phyloP scores from a whole-genome alignment of 2,329 filamentous ascomycete species.

The Xylaria digitata region DNA sequence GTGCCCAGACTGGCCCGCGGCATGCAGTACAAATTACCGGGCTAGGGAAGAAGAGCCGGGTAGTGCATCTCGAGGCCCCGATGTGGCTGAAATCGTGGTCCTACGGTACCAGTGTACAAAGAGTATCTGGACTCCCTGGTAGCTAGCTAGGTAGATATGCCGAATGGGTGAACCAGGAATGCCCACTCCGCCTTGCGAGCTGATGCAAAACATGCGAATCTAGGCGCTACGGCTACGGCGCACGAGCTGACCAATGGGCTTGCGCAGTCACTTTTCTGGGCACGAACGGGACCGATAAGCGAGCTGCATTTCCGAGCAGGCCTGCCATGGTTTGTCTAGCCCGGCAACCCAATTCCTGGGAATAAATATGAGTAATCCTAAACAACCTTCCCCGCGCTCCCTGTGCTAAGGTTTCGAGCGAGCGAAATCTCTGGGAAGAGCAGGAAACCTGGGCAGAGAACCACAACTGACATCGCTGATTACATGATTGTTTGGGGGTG shows the following conservation, averaged over 20 bases:
- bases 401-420: background rate
- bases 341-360: background rate
- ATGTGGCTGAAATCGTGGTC: constrained; percentile 20
- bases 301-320: constrained; percentile 34
- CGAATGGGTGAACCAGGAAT: constrained; percentile 4
- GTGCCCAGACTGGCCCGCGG: constrained; percentile 13
- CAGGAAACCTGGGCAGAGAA: background rate
- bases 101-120: background rate
- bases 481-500: constrained; percentile 14
- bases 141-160: constrained; percentile 3
- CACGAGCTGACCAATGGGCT: constrained; percentile 24
- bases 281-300: constrained; percentile 37
- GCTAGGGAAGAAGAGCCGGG: constrained; percentile 36
- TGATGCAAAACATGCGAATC: constrained; percentile 33
- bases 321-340: constrained; percentile 9
- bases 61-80: constrained; percentile 29
- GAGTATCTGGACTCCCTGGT: no score
- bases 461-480: constrained; percentile 1
- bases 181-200: constrained; percentile 26
- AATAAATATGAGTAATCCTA: background rate
- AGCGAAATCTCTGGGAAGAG: background rate
- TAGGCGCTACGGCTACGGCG: constrained; percentile 18
- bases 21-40: constrained; percentile 23
- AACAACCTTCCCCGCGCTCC: background rate
- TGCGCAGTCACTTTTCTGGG: constrained; percentile 17